phyloP scores from a whole-genome alignment of 2,329 filamentous ascomycete genomes.

The Fusarium ramigenum region DNA sequence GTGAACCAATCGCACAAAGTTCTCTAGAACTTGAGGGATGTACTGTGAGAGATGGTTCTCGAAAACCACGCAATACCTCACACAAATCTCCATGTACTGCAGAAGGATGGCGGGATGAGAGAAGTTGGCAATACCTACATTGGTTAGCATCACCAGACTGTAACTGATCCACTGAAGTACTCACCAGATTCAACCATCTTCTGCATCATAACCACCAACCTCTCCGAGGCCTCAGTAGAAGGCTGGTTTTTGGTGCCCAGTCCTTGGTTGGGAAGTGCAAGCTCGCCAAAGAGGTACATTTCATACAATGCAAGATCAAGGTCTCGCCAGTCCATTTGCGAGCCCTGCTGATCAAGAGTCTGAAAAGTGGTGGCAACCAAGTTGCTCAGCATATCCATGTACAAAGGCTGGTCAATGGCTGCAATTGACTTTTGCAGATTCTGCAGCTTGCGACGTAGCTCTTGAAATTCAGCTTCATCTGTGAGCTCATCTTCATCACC shows the following conservation, averaged over 20 bases:
- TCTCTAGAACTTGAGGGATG: constrained; percentile 88
- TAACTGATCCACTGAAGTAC: constrained; percentile 42
- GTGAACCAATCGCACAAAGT: constrained; percentile 90
- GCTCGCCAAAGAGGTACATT: constrained; percentile 94
- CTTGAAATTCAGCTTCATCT: constrained; percentile 97
- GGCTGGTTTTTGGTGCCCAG: constrained; percentile 87
- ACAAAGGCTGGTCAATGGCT: constrained; percentile 85
- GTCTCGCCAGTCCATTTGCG: constrained; percentile 90
- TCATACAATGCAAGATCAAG: constrained; percentile 93
- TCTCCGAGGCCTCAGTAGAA: constrained; percentile 79
- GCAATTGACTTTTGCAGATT: constrained; percentile 93
- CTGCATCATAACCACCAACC: constrained; percentile 89
- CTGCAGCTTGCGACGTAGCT: constrained; percentile 88
- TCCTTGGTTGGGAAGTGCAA: constrained; percentile 88
- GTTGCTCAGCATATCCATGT: constrained; percentile 87
- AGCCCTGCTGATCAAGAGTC: constrained; percentile 76
- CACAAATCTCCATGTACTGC: constrained; percentile 98
- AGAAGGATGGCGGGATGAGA: constrained; percentile 91
- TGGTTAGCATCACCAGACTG: constrained; percentile 17
- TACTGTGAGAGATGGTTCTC: constrained; percentile 78
- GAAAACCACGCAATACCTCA: constrained; percentile 92
- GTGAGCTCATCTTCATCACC: constrained; percentile 94
- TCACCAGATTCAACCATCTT: constrained; percentile 93
- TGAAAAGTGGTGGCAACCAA: constrained; percentile 90
- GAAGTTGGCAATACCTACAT: constrained; percentile 80